phyloP scores from a whole-genome alignment of 768 basidiomycete species.

The Suillus clintonianus region DNA sequence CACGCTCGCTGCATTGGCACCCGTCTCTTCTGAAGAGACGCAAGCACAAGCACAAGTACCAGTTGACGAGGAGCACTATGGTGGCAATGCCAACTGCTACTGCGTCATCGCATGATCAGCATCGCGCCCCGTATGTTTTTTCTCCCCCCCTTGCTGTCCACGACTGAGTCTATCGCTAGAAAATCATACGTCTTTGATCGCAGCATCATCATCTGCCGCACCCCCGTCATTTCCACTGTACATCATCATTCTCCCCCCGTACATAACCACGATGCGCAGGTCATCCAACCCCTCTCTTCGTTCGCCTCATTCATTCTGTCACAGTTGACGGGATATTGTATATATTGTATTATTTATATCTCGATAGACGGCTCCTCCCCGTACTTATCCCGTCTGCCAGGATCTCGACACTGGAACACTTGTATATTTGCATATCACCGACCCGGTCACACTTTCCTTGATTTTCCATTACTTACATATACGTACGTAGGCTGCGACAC shows the following conservation, averaged over 20 bases:
- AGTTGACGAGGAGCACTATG: not conserved
- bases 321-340: not conserved
- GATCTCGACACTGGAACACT: too few relatives aligned
- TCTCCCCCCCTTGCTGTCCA: not conserved
- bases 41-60: slow-evolving; percentile 3
- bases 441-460: too few relatives aligned
- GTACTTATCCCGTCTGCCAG: too few relatives aligned
- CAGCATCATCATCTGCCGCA: not conserved
- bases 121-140: not conserved
- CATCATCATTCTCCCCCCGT: not conserved
- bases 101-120: slow-evolving; percentile 1
- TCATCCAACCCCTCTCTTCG: not conserved
- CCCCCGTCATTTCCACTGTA: not conserved
- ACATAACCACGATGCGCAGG: not conserved
- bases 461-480: too few relatives aligned
- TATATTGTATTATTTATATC: not conserved
- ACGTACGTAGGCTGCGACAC: too few relatives aligned
- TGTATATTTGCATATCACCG: too few relatives aligned
- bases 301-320: not conserved
- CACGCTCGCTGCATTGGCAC: not conserved
- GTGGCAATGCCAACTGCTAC: not conserved
- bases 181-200: not conserved
- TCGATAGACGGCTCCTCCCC: too few relatives aligned
- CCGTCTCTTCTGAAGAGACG: not conserved
- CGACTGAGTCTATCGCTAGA: not conserved